These are phyloP conservation scores for Quercus gilva DNA, from an alignment of 306 rosid species.

Conservation along the genomic window DNA sequence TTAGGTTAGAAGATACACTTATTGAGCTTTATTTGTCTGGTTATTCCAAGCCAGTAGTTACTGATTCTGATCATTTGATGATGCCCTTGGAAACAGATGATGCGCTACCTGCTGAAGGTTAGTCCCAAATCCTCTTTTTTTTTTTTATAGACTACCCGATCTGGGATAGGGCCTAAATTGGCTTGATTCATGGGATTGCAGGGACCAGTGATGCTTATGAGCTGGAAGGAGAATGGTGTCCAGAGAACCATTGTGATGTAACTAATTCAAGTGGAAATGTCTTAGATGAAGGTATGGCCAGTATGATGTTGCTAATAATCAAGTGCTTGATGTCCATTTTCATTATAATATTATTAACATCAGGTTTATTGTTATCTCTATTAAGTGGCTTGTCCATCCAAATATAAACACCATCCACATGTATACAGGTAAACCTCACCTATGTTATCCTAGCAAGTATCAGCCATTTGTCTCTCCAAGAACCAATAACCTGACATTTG, in stretches of 20 bases:
- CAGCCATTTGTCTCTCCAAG: slow-evolving; percentile 17
- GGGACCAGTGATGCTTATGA: slow-evolving; percentile 29
- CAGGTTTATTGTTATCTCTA: neutral
- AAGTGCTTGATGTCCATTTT: slow-evolving; percentile 11
- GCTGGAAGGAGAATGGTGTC: slow-evolving; percentile 49
- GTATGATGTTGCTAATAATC: neutral
- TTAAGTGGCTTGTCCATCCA: neutral
- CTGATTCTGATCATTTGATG: slow-evolving; percentile 35
- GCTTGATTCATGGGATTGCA: slow-evolving; percentile 23
- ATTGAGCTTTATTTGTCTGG: slow-evolving; percentile 86
- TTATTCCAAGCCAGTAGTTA: slow-evolving; percentile 44
- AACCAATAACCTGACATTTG: slow-evolving; percentile 8
- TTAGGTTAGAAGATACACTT: slow-evolving; percentile 91
- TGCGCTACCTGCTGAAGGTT: slow-evolving; percentile 42
- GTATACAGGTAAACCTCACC: neutral
- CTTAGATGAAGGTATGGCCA: slow-evolving; percentile 57
- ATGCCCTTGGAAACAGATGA: slow-evolving; percentile 36
- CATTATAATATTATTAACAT: neutral
- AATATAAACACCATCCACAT: neutral
- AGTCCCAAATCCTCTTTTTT: slow-evolving; percentile 21
- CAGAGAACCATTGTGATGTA: slow-evolving; percentile 34
- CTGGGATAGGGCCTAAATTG: neutral
- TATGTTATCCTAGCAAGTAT: neutral
- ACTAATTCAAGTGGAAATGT: slow-evolving; percentile 19
- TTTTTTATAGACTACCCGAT: neutral